Base-by-base conservation (phyloP, 768 basidiomycete species). In the Suillus ampliporus region DNA sequence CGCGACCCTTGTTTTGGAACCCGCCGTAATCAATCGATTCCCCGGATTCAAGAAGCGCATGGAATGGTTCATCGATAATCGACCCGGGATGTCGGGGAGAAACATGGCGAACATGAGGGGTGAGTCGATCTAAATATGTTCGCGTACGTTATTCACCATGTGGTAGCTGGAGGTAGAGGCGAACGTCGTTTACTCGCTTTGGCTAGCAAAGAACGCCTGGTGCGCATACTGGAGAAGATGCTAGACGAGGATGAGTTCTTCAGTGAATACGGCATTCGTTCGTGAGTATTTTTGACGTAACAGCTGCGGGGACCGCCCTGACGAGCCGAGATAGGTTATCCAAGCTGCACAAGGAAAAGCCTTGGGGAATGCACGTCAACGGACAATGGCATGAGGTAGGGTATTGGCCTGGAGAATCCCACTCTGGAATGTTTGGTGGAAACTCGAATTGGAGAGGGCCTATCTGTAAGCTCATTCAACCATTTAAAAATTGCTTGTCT, bases 361-460 rank as follows among this genome's bases (percentile, higher is more conserved):
- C 97, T 4, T 99, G 94, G 92, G 91, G 90, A 7, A 97, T 98
- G 85, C 82, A 94, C 64, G 97, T 97, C 53, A 88, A 97, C 64
- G 96, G 95, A 17, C 87, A 98, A 68, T 84, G 89, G 46, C 93
- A 97, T 72, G 92, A 95, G 71, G 94, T 99, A 35, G 86, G 86
- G 38, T 99, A 99, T 77, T 99, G 97, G 97, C 97, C 97, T 1
- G 97, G 96, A 10, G 97, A 99, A 74, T 98, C 97, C 2, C 87
- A 86, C 68, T 95, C 94, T 13, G 96, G 95, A 52, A 99, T 99
- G 97, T 97, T 97, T 76, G 95, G 95, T 58, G 94, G 94, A n/a
- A 96, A 95, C 72, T 95, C 94, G n/a, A 96, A 95, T 67, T 97
- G 94, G 94, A 82, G 95, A 73, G 95, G 95, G n/a, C 91, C 91